These are phyloP conservation scores for Plantago rigida DNA, from an alignment of 305 asterid species.

Conservation along the genomic window DNA sequence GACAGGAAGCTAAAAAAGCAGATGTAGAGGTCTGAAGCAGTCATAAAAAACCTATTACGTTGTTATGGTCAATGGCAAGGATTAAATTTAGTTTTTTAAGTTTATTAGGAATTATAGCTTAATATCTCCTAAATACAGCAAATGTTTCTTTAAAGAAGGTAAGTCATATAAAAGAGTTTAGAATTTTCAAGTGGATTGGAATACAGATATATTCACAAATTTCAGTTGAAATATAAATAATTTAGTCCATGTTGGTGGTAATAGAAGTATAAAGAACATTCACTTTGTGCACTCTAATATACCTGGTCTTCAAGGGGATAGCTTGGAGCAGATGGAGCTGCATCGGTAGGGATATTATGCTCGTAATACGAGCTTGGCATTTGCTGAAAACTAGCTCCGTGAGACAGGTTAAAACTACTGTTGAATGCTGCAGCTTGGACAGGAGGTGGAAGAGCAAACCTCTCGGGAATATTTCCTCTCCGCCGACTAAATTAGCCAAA, in stretches of 20 bases:
- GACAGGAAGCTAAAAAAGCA: not conserved
- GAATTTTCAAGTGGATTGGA: no score
- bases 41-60: not conserved
- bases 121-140: no score
- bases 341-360: not conserved
- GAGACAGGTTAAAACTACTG: constrained; percentile 33
- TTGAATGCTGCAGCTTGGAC: constrained; percentile 31
- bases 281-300: not conserved
- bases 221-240: no score
- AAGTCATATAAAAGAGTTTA: no score
- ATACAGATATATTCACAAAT: no score
- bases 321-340: constrained; percentile 16
- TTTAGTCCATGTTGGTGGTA: no score
- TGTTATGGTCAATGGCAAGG: no score
- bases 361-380: constrained; percentile 33
- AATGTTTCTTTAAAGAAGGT: no score
- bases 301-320: constrained; percentile 51
- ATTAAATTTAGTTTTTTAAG: no score
- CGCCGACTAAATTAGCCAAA: constrained; percentile 25
- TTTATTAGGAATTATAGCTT: no score
- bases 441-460: constrained; percentile 81
- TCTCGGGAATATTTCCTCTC: constrained; percentile 44
- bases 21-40: not conserved
- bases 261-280: no score
- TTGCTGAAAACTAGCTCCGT: constrained; percentile 44